phyloP scores from a whole-genome alignment of 345 rosid genomes.

The Populus nigra region DNA sequence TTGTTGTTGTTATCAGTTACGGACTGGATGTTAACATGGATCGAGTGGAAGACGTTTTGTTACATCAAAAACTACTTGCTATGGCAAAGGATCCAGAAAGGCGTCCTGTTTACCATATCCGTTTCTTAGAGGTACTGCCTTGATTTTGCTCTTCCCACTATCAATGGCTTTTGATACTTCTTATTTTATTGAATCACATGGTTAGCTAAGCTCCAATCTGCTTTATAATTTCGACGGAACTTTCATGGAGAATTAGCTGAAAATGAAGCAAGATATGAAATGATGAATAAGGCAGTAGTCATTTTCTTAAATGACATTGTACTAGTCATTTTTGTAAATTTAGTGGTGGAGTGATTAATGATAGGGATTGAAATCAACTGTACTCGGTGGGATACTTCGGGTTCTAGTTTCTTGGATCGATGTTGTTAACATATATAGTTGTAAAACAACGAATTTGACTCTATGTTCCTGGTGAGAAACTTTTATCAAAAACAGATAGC shows the following conservation, averaged over 20 bases:
- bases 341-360: not conserved
- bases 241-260: not conserved
- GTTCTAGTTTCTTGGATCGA: not conserved
- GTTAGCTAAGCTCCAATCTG: not conserved
- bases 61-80: constrained; percentile 57
- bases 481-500: not conserved
- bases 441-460: not conserved
- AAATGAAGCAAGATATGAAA: not conserved
- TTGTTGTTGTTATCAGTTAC: constrained; percentile 42
- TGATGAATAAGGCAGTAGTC: not conserved
- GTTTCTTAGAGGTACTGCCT: constrained; percentile 55
- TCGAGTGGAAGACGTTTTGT: constrained; percentile 58
- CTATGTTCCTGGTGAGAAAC: not conserved
- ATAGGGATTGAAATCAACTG: not conserved
- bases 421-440: not conserved
- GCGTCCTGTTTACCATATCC: constrained; percentile 60
- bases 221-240: not conserved
- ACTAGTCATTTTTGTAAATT: not conserved
- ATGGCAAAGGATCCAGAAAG: constrained; percentile 57
- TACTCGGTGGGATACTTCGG: not conserved
- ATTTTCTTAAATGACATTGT: not conserved
- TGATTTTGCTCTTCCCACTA: not conserved
- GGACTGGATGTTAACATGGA: constrained; percentile 67
- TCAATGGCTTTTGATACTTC: not conserved
- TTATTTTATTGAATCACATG: not conserved